phyloP scores from a whole-genome alignment of 2,329 filamentous ascomycete genomes.

The Metarhizium anisopliae region DNA sequence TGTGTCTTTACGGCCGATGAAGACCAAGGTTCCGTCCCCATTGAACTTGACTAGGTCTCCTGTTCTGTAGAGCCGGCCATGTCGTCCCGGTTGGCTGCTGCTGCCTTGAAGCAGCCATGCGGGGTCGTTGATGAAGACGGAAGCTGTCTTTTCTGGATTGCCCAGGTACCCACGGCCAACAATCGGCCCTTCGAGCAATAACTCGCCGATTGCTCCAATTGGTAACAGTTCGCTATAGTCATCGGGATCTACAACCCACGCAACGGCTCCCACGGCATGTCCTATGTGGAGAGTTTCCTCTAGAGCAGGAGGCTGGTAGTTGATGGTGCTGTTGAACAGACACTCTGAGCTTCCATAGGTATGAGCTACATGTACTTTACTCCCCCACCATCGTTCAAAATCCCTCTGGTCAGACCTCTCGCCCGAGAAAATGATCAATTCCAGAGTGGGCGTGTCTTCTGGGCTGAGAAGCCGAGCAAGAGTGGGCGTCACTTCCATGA shows the following conservation, averaged over 20 bases:
- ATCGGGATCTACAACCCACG: slow-evolving; percentile 15
- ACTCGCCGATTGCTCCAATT: slow-evolving; percentile 15
- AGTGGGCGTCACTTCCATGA: no score
- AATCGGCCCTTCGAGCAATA: slow-evolving; percentile 17
- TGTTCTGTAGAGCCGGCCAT: not conserved
- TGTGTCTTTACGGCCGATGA: not conserved
- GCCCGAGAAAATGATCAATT: not conserved
- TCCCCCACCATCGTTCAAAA: not conserved
- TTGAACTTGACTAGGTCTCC: not conserved
- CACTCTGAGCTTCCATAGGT: not conserved
- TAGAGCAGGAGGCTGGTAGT: not conserved
- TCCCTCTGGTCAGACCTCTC: not conserved
- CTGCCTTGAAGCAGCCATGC: slow-evolving; percentile 19
- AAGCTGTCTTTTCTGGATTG: slow-evolving; percentile 12
- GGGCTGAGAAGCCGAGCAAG: not conserved
- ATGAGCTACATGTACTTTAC: not conserved
- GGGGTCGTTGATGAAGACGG: slow-evolving; percentile 30
- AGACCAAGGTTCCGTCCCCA: not conserved
- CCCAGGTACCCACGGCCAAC: slow-evolving; percentile 16
- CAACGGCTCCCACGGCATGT: not conserved
- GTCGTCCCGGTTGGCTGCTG: no score
- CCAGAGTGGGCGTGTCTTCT: not conserved
- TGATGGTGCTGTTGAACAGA: not conserved
- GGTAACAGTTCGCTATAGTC: slow-evolving; percentile 11
- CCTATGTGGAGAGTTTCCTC: not conserved